These are phyloP conservation scores for Neostapfia colusana DNA, from an alignment of 176 grass and related monocot species.

Conservation along the genomic window DNA sequence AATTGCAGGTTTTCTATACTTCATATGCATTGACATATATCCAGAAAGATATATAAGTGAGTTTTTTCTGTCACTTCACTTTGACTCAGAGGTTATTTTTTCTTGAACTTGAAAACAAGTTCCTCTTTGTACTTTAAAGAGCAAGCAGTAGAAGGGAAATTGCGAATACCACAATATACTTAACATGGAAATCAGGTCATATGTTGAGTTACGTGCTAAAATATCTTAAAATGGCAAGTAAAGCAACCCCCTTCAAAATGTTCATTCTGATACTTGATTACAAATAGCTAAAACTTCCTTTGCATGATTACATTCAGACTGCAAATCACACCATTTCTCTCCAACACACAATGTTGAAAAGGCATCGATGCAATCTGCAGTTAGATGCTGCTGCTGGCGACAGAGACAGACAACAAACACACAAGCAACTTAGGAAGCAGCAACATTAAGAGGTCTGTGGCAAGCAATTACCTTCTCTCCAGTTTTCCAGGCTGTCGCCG, in stretches of 20 bases:
- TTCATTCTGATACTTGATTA: conserved; percentile 20
- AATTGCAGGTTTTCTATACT: neutral
- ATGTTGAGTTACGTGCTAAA: neutral
- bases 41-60: neutral
- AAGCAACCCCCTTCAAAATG: neutral
- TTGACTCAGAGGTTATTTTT: neutral
- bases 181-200: conserved; percentile 3
- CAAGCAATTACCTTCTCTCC: conserved; percentile 78
- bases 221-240: neutral
- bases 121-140: neutral
- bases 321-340: conserved; percentile 15
- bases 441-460: neutral
- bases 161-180: neutral
- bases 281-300: conserved; percentile 10
- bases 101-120: neutral
- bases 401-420: neutral
- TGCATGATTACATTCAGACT: conserved; percentile 9
- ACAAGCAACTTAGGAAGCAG: neutral
- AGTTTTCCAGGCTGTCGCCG: conserved; percentile 87
- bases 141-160: neutral
- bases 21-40: conserved; percentile 1
- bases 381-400: neutral
- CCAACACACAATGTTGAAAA: neutral
- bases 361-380: neutral
- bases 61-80: neutral